Evolutionary conservation across 345 rosid species (phyloP).

Genomic region (Leavenworthia alabamica): DNA sequence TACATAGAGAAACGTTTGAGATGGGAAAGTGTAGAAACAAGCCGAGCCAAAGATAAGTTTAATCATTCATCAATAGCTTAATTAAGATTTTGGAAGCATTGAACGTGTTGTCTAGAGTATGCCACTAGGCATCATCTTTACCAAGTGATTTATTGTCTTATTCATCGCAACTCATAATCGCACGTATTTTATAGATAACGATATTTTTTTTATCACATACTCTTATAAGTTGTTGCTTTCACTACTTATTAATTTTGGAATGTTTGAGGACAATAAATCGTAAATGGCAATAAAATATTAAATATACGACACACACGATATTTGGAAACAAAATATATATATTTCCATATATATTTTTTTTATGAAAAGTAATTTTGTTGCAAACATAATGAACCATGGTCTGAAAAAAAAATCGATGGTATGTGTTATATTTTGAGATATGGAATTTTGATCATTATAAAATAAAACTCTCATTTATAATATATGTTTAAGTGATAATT

Average conservation of each 20-base stretch:
- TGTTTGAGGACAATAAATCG: background rate
- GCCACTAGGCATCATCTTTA: conserved; percentile 18
- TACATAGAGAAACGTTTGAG: background rate
- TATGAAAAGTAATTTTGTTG: too few species aligned
- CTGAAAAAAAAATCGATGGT: too few species aligned
- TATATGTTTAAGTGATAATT: background rate
- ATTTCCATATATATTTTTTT: too few species aligned
- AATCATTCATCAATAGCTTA: background rate
- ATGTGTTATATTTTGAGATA: too few species aligned
- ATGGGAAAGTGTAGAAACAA: background rate
- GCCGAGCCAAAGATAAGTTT: background rate
- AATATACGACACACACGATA: background rate
- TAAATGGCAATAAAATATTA: too few species aligned
- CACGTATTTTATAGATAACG: conserved; percentile 15
- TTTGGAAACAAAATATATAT: too few species aligned
- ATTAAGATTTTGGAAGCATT: background rate
- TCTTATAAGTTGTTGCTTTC: conserved; percentile 7
- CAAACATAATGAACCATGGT: too few species aligned
- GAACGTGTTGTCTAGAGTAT: background rate
- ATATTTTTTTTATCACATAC: background rate
- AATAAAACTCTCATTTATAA: background rate
- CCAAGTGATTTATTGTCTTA: conserved; percentile 14
- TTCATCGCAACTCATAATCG: background rate
- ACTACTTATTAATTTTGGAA: background rate
- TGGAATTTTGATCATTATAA: background rate